phyloP scores from a whole-genome alignment of 2,329 filamentous ascomycete species.

The Sporothrix humicola region DNA sequence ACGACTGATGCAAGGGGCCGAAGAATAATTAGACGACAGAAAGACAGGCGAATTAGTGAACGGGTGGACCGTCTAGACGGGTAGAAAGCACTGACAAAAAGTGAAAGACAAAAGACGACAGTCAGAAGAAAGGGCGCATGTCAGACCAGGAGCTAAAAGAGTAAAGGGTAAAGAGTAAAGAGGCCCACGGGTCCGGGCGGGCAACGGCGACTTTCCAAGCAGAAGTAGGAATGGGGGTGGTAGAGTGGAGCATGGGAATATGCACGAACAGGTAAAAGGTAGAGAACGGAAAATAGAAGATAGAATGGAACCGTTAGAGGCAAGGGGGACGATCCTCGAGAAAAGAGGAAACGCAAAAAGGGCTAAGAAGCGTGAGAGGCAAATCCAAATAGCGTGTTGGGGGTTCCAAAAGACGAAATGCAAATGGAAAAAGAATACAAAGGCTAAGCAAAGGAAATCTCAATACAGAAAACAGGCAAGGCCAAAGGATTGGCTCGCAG shows the following conservation, averaged over 20 bases:
- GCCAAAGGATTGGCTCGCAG: neutral
- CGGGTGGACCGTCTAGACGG: neutral
- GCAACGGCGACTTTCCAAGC: neutral
- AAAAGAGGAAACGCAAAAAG: neutral
- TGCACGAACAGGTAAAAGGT: neutral
- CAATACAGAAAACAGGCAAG: conserved; percentile 1
- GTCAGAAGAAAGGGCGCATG: conserved; percentile 7
- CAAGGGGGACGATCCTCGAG: too few species aligned
- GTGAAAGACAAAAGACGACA: neutral
- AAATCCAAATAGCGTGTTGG: conserved; percentile 20
- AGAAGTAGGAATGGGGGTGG: too few species aligned
- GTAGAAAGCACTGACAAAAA: neutral
- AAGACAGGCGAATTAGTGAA: neutral
- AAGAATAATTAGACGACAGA: neutral
- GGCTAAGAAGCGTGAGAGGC: neutral
- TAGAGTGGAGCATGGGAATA: neutral
- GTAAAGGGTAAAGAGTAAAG: neutral
- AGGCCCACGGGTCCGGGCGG: neutral
- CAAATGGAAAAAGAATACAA: neutral
- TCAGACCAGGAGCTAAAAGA: neutral
- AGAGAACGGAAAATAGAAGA: too few species aligned
- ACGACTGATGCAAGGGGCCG: conserved; percentile 15
- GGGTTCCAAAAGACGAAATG: neutral
- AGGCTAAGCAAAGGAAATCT: neutral
- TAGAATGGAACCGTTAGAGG: too few species aligned